A percentile compares a stretch with the other conserved stretches of the same genome.
Evolutionary conservation across 495 filamentous ascomycete species (phyloP).

Genomic region (Aspergillus nanangensis): DNA sequence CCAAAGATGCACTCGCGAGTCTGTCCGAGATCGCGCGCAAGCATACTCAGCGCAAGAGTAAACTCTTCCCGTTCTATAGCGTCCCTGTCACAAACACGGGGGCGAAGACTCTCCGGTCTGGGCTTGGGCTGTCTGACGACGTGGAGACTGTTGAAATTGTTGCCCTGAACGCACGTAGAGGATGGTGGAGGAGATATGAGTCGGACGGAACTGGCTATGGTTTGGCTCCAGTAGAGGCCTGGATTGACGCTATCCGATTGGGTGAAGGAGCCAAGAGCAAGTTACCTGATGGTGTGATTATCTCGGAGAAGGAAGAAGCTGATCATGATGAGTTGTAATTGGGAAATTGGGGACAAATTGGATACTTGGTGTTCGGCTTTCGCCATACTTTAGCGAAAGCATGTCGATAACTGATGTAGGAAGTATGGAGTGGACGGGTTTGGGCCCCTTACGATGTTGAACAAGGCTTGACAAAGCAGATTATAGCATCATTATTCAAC

Average conservation of each 20-base stretch:
- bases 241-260: slow-evolving; percentile 84
- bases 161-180: slow-evolving; percentile 76
- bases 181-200: slow-evolving; percentile 77
- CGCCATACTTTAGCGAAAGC: no score
- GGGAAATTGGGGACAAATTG: no score
- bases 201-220: slow-evolving; percentile 49
- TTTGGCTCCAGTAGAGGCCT: slow-evolving; percentile 63
- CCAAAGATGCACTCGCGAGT: slow-evolving; percentile 53
- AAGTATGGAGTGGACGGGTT: no score
- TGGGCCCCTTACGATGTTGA: no score
- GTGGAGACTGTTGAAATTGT: slow-evolving; percentile 54
- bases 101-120: slow-evolving; percentile 49
- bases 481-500: no score
- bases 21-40: slow-evolving; percentile 75
- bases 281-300: slow-evolving; percentile 70
- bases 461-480: no score
- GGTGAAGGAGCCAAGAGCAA: slow-evolving; percentile 80
- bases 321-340: slow-evolving; percentile 35
- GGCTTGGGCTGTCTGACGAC: slow-evolving; percentile 55
- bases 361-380: no score
- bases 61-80: slow-evolving; percentile 79
- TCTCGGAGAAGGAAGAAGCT: slow-evolving; percentile 24
- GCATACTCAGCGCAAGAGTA: slow-evolving; percentile 54
- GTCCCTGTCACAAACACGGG: slow-evolving; percentile 60
- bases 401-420: no score